Percentiles rank a stretch among this genome's conserved stretches.
phyloP scores from a whole-genome alignment of 495 filamentous ascomycete species.

The Evansstolkia leycettana region DNA sequence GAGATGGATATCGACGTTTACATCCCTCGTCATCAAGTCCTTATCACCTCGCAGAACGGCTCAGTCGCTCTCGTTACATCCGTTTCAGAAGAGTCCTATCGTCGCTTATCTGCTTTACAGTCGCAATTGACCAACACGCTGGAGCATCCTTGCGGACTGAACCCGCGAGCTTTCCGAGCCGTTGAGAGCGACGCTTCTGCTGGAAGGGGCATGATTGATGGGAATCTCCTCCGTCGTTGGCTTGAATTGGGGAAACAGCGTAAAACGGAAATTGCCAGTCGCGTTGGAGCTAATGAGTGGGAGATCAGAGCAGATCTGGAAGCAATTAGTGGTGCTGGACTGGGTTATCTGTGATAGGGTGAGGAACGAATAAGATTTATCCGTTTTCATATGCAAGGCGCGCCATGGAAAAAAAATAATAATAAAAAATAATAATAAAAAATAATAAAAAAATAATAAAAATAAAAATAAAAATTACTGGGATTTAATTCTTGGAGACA shows the following conservation, averaged over 20 bases:
- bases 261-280: constrained; percentile 54
- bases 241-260: constrained; percentile 55
- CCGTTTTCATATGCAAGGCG: not conserved
- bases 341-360: constrained; percentile 30
- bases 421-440: not conserved
- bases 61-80: constrained; percentile 64
- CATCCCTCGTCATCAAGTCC: constrained; percentile 38
- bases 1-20: constrained; percentile 31
- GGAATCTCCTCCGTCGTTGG: constrained; percentile 49
- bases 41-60: constrained; percentile 63
- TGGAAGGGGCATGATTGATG: constrained; percentile 51
- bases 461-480: constrained; percentile 1
- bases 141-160: constrained; percentile 65
- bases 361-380: not conserved
- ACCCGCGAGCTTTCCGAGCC: constrained; percentile 63
- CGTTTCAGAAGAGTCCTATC: constrained; percentile 68
- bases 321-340: constrained; percentile 45
- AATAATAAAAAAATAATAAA: not conserved
- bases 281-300: constrained; percentile 48
- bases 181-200: constrained; percentile 36
- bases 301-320: constrained; percentile 47
- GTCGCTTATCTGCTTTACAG: constrained; percentile 69
- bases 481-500: not conserved
- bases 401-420: not conserved
- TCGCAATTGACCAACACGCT: constrained; percentile 66